These are phyloP conservation scores for Nepenthes mirabilis DNA, from an alignment of 148 eudicot genomes.

Conservation along the genomic window DNA sequence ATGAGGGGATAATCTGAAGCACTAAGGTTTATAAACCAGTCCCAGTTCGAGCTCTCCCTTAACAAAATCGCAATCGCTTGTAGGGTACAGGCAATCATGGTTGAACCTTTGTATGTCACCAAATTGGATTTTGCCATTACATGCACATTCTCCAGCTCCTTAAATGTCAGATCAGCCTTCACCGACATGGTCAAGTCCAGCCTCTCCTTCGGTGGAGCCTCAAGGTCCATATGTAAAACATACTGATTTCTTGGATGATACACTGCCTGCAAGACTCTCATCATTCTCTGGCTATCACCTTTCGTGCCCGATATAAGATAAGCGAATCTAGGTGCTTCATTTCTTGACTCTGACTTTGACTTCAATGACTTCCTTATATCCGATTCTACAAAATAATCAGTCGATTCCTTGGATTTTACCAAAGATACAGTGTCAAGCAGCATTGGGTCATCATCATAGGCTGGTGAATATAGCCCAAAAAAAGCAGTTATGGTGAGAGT, in stretches of 20 bases:
- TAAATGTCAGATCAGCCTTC: slow-evolving; percentile 63
- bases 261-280: slow-evolving; percentile 88
- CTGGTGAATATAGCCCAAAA: slow-evolving; percentile 45
- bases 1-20: slow-evolving; percentile 98
- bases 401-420: slow-evolving; percentile 24
- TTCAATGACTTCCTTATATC: slow-evolving; percentile 37
- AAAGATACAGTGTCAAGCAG: slow-evolving; percentile 21
- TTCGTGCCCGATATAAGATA: slow-evolving; percentile 91
- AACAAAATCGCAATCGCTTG: slow-evolving; percentile 89
- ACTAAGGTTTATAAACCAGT: slow-evolving; percentile 96
- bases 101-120: slow-evolving; percentile 95
- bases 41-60: slow-evolving; percentile 68
- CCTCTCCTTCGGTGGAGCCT: slow-evolving; percentile 92
- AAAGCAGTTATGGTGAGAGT: slow-evolving; percentile 41
- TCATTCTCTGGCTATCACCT: slow-evolving; percentile 83
- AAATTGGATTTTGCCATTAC: slow-evolving; percentile 89
- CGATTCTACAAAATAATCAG: slow-evolving; percentile 54
- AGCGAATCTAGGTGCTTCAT: slow-evolving; percentile 70
- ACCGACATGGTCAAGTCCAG: slow-evolving; percentile 66
- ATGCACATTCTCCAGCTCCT: slow-evolving; percentile 72
- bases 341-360: slow-evolving; percentile 8
- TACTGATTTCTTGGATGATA: slow-evolving; percentile 98
- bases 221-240: slow-evolving; percentile 87
- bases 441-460: slow-evolving; percentile 28
- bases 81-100: slow-evolving; percentile 92